phyloP scores from a whole-genome alignment of 371 early-diverging fungal genomes.

The Furculomyces boomerangus region DNA sequence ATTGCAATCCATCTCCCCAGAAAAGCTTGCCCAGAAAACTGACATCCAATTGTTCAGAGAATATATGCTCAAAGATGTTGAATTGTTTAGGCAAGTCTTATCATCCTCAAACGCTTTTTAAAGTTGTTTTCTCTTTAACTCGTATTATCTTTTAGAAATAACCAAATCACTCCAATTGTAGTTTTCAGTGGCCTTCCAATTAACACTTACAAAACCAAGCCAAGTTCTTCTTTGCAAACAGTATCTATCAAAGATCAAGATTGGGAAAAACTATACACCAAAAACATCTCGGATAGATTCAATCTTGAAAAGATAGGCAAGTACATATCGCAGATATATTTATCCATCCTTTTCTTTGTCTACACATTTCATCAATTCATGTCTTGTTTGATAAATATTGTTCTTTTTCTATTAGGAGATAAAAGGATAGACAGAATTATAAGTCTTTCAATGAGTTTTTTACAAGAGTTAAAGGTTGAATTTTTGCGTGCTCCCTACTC shows the following conservation, averaged over 20 bases:
- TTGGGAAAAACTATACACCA: neutral
- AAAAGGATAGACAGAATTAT: neutral
- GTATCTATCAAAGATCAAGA: neutral
- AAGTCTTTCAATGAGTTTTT: constrained; percentile 28
- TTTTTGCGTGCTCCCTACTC: constrained; percentile 71
- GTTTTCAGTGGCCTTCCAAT: constrained; percentile 47
- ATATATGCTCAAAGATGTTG: neutral
- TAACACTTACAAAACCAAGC: neutral
- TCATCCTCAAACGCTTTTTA: neutral
- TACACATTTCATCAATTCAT: neutral
- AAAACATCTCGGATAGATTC: neutral
- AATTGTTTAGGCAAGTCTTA: neutral
- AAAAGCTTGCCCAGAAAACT: neutral
- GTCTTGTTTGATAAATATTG: constrained; percentile 15
- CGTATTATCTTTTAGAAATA: constrained; percentile 24
- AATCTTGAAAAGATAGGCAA: neutral
- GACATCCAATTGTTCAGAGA: neutral
- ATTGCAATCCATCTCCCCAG: neutral
- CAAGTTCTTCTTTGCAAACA: neutral
- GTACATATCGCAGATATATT: neutral
- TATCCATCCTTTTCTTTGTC: neutral
- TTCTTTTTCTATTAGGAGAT: constrained; percentile 22
- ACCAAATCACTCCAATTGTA: constrained; percentile 50
- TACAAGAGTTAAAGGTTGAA: constrained; percentile 41
- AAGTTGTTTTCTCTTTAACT: constrained; percentile 19